A percentile compares a stretch with the other conserved stretches of the same genome.
These are phyloP conservation scores for Physcomitrellopsis africana DNA, from an alignment of 225 moss, liverwort and hornwort species.

Conservation along the genomic window DNA sequence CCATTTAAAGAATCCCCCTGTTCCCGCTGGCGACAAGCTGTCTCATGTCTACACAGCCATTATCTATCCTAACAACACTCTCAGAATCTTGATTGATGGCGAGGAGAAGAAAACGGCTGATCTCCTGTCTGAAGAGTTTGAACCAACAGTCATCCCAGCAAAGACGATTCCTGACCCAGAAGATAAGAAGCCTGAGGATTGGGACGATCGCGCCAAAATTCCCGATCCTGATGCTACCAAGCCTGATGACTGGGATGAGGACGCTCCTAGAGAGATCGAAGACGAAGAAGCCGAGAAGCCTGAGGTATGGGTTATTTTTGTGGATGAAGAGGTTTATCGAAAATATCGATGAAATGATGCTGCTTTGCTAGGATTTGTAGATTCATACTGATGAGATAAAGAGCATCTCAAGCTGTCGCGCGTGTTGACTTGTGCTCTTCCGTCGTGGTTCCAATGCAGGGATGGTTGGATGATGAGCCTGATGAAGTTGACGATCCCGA, in stretches of 20 bases:
- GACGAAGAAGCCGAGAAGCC: conserved; percentile 23
- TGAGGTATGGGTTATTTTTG: neutral
- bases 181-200: conserved; percentile 20
- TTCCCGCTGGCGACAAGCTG: conserved; percentile 15
- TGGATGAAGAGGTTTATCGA: no score
- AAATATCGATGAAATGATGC: no score
- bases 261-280: conserved; percentile 23
- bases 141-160: conserved; percentile 20
- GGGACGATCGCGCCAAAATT: conserved; percentile 30
- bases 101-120: neutral
- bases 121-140: conserved; percentile 22
- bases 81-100: conserved; percentile 31
- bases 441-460: neutral
- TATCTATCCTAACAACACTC: conserved; percentile 14
- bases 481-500: conserved; percentile 65
- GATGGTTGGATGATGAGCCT: conserved; percentile 70
- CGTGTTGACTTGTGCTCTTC: no score
- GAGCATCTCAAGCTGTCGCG: no score
- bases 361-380: no score
- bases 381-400: no score
- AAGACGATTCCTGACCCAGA: conserved; percentile 9
- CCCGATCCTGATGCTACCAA: conserved; percentile 25
- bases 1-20: conserved; percentile 25
- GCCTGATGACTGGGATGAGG: conserved; percentile 32
- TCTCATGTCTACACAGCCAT: conserved; percentile 33